phyloP scores from a whole-genome alignment of 2,329 filamentous ascomycete genomes.

The Teratosphaeria zuluensis region DNA sequence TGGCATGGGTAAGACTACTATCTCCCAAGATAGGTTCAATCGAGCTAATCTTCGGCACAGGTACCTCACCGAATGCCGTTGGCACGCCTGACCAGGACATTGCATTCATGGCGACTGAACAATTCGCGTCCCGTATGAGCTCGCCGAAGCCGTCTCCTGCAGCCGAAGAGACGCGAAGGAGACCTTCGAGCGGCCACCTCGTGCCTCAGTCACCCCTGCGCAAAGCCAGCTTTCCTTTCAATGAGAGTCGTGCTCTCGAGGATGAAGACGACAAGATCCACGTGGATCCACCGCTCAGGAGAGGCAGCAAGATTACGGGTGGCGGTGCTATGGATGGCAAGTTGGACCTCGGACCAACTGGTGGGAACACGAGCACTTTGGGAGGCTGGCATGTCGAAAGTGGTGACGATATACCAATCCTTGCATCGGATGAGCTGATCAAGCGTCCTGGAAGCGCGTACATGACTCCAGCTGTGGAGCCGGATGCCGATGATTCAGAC shows the following conservation, averaged over 20 bases:
- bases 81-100: constrained; percentile 85
- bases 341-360: constrained; percentile 41
- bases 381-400: constrained; percentile 48
- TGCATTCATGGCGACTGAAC: constrained; percentile 76
- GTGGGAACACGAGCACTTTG: constrained; percentile 35
- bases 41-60: constrained; percentile 35
- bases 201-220: constrained; percentile 33
- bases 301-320: constrained; percentile 33
- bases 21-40: background rate
- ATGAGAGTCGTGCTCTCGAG: constrained; percentile 33
- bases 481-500: constrained; percentile 43
- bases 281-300: constrained; percentile 56
- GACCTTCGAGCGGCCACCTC: constrained; percentile 27
- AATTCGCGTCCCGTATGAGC: constrained; percentile 66
- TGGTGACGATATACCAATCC: constrained; percentile 64
- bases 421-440: constrained; percentile 78
- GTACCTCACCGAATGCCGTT: constrained; percentile 50
- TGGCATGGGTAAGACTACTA: constrained; percentile 37
- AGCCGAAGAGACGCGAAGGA: constrained; percentile 17
- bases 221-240: constrained; percentile 39
- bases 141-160: constrained; percentile 50
- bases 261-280: constrained; percentile 59
- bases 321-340: constrained; percentile 44
- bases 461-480: constrained; percentile 73
- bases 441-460: constrained; percentile 61